These are phyloP conservation scores for Rhypophila decipiens DNA, from an alignment of 495 filamentous ascomycete species.

Conservation along the genomic window DNA sequence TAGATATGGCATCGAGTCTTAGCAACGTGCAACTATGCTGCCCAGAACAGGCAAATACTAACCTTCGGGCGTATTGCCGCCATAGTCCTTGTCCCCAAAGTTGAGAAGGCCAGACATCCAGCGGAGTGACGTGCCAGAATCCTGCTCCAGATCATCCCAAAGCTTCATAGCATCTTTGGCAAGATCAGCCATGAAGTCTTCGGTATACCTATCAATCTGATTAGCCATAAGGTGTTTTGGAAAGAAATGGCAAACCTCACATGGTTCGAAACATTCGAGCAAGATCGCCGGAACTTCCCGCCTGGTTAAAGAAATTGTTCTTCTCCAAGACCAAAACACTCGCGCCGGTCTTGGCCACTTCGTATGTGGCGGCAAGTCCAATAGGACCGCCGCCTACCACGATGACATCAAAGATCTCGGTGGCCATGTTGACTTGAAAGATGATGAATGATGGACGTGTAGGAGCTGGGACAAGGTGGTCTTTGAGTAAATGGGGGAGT, in stretches of 20 bases:
- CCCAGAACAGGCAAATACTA: not conserved
- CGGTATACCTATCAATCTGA: conserved; percentile 9
- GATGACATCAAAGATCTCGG: conserved; percentile 36
- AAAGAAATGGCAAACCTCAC: conserved; percentile 1
- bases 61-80: conserved; percentile 11
- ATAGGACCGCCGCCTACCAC: conserved; percentile 49
- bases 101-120: conserved; percentile 17
- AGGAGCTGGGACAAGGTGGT: no score
- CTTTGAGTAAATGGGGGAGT: no score
- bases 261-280: conserved; percentile 17
- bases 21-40: not conserved
- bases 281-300: conserved; percentile 13
- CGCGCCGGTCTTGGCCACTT: conserved; percentile 33
- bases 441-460: no score
- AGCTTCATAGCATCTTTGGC: conserved; percentile 8
- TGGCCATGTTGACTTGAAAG: not conserved
- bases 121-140: conserved; percentile 11
- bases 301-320: conserved; percentile 9
- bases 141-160: conserved; percentile 14
- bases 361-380: conserved; percentile 42
- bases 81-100: conserved; percentile 11
- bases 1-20: not conserved
- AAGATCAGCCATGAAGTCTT: conserved; percentile 15
- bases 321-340: conserved; percentile 45
- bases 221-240: not conserved